phyloP scores from a whole-genome alignment of 163 green algal genomes.

The Trebouxiophyceae sp. region DNA sequence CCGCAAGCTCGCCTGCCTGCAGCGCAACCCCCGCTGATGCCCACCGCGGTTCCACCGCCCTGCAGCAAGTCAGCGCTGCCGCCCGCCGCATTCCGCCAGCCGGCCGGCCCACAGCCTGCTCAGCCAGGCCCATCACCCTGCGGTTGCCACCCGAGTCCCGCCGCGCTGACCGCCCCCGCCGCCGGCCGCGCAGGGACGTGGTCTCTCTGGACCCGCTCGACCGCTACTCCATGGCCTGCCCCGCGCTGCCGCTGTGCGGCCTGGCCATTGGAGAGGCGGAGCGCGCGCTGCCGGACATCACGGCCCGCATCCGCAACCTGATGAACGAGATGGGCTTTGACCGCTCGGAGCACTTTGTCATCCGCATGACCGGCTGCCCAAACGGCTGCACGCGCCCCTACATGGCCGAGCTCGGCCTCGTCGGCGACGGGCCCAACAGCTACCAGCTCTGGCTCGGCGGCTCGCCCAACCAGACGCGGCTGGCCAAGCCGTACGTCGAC shows the following conservation, averaged over 20 bases:
- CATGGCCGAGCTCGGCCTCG: slow-evolving; percentile 98
- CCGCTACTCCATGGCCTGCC: slow-evolving; percentile 90
- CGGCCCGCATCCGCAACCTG: slow-evolving; percentile 67
- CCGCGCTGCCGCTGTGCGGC: slow-evolving; percentile 94
- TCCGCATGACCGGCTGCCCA: slow-evolving; percentile 98
- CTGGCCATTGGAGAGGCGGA: slow-evolving; percentile 97
- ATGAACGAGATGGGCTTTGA: slow-evolving; percentile 41
- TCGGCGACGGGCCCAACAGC: slow-evolving; percentile 94
- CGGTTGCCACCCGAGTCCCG: slow-evolving; percentile 5
- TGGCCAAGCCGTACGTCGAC: slow-evolving; percentile 76
- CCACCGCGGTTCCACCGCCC: too few relatives aligned
- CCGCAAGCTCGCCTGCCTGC: too few relatives aligned
- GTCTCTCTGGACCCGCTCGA: slow-evolving; percentile 66
- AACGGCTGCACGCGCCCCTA: slow-evolving; percentile 98
- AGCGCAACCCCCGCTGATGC: too few relatives aligned
- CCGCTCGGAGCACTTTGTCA: slow-evolving; percentile 57
- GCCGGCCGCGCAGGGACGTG: slow-evolving; percentile 39
- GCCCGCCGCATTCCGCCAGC: too few relatives aligned
- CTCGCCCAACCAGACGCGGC: slow-evolving; percentile 66
- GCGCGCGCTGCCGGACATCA: slow-evolving; percentile 86
- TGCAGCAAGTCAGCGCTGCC: too few relatives aligned
- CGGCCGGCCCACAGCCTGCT: too few relatives aligned
- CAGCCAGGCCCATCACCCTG: too few relatives aligned
- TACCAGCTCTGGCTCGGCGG: slow-evolving; percentile 97
- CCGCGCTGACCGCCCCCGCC: slow-evolving; percentile 3